A percentile compares a stretch with the other conserved stretches of the same genome.
Conservation (phyloP, 2,329 filamentous ascomycete species). For the Neonectria hederae region DNA sequence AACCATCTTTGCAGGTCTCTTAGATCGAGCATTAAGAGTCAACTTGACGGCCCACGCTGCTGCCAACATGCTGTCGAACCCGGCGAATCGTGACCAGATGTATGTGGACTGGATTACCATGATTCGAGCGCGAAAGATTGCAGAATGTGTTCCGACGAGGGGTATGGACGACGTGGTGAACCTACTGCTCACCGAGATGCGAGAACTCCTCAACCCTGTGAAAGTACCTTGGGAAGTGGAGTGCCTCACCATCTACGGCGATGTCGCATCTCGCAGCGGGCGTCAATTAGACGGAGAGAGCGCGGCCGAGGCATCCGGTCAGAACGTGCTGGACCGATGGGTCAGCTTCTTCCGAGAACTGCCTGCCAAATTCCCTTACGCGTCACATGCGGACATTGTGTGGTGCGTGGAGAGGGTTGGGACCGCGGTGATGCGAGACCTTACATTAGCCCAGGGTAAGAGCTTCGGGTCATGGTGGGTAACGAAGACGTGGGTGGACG, state of each 20-base stretch:
- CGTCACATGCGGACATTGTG: conserved; percentile 76
- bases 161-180: conserved; percentile 74
- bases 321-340: conserved; percentile 82
- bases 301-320: conserved; percentile 50
- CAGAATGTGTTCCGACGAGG: conserved; percentile 68
- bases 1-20: conserved; percentile 84
- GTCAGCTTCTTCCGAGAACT: conserved; percentile 76
- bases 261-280: conserved; percentile 60
- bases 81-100: conserved; percentile 93
- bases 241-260: conserved; percentile 68
- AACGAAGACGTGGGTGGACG: conserved; percentile 93
- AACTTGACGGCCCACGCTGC: conserved; percentile 95
- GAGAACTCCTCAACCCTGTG: conserved; percentile 74
- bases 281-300: conserved; percentile 46
- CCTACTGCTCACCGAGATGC: conserved; percentile 72
- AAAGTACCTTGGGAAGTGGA: conserved; percentile 73
- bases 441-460: conserved; percentile 79
- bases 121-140: conserved; percentile 69
- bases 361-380: conserved; percentile 77
- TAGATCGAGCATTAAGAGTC: conserved; percentile 88
- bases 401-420: conserved; percentile 80
- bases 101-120: conserved; percentile 87
- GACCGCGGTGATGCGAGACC: conserved; percentile 80
- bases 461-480: conserved; percentile 96
- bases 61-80: conserved; percentile 89